Evolutionary conservation across 805 yeast genomes (phyloP).

Genomic region (Wickerhamomyces rabaulensis): DNA sequence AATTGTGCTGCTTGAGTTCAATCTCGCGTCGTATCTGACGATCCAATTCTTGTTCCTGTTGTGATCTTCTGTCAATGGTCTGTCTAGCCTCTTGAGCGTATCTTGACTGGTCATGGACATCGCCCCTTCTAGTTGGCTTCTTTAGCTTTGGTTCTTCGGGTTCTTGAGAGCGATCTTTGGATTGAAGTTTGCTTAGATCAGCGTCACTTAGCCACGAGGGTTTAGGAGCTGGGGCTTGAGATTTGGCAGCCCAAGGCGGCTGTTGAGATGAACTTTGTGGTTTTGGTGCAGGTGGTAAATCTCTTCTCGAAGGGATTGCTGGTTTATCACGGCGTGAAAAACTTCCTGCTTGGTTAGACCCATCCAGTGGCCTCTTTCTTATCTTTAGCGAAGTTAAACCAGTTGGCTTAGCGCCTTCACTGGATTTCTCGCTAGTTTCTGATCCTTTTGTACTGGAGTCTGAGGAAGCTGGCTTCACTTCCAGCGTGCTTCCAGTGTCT

Average conservation of each 20-base stretch:
- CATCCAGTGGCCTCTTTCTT: background rate
- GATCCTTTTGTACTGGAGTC: background rate
- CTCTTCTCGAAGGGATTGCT: background rate
- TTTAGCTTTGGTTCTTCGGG: background rate
- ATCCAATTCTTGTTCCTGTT: background rate
- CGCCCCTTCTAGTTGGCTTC: background rate
- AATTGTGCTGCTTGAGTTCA: slow-evolving; percentile 25
- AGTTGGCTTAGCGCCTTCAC: background rate
- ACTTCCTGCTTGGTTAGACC: background rate
- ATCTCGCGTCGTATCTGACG: slow-evolving; percentile 19
- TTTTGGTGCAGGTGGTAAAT: background rate
- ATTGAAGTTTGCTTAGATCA: slow-evolving; percentile 4
- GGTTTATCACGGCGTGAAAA: background rate
- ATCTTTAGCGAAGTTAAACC: background rate
- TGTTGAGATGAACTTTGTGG: background rate
- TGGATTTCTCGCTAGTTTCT: background rate
- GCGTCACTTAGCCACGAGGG: slow-evolving; percentile 15
- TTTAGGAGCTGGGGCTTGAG: background rate
- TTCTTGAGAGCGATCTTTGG: background rate
- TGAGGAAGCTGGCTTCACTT: background rate
- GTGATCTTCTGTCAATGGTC: background rate
- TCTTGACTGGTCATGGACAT: slow-evolving; percentile 9
- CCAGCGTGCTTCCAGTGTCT: background rate
- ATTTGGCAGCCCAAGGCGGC: background rate
- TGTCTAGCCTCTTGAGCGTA: slow-evolving; percentile 17